Evolutionary conservation across 1,284 basidiomycete genomes (phyloP), one percentile per base, ranked within the genome.

Genomic region (Cystobasidium slooffiae): DNA sequence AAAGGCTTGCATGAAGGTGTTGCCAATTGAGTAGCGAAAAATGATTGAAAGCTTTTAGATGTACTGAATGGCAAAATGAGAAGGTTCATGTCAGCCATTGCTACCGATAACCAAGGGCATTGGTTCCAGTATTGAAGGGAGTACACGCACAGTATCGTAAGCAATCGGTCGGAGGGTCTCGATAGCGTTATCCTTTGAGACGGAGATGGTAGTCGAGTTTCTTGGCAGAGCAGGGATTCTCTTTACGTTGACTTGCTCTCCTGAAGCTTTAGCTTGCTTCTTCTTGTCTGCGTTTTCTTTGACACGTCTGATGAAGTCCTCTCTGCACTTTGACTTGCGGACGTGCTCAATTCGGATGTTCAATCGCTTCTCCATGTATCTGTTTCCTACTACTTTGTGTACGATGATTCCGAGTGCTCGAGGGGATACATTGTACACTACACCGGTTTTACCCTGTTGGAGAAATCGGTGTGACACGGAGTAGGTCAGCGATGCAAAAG

Each of bases 351-450:
- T 87, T 78, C 97, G 93, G 85, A 99, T 86, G 90, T 98, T 99
- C 84, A 99, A 96, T 76, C 96, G 92, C 89, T 99, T 99, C 88
- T 99, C 95, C 72, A 99, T 86, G 90, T 97, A 98, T 80, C 96
- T 93, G 87, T 96, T 96, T 81, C 96, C 96, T 81, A 99, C 95
- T 81, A 97, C 88, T 86, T 99, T 99, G 92, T 97, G 91, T 80
- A 96, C 90, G 84, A 99, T 95, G 77, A 99, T 92, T 84, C 95
- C 95, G 80, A 99, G 95, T 74, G 93, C 91, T 75, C 89, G 88
- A 76, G 92, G 93, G 69, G 96, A 93, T 78, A 99, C 95, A 86
- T 98, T 98, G 89, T 97, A 99, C 78, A 99, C 87, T 81, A 99
- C 96, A 79, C 97, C 96, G 78, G 96, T 99, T 78, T 93, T 92